Conservation (phyloP, 164 flowering plant species). For the Taxillus chinensis region DNA sequence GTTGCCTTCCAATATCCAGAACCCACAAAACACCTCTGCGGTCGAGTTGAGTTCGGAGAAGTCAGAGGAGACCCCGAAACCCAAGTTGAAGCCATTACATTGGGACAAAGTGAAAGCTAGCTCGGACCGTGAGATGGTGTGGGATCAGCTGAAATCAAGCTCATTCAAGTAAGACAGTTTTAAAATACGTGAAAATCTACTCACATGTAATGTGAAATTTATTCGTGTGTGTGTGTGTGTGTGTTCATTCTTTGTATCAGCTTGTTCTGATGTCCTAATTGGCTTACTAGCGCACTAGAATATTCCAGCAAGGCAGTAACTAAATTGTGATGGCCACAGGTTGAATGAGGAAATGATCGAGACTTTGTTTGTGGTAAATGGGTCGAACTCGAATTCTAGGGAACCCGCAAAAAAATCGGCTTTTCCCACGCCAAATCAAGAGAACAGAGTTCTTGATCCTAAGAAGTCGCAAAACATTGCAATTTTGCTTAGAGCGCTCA, state of each 20-base stretch:
- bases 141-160: constrained; percentile 11
- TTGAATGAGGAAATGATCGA: constrained; percentile 16
- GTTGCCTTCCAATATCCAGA: neutral
- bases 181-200: too few relatives aligned
- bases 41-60: neutral
- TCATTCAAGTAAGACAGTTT: constrained; percentile 11
- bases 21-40: neutral
- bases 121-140: constrained; percentile 11
- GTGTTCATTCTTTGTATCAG: neutral
- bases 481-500: constrained; percentile 1
- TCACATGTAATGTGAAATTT: too few relatives aligned
- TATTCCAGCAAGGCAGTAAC: neutral
- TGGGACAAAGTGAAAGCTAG: constrained; percentile 17
- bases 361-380: constrained; percentile 4
- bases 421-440: neutral
- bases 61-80: neutral
- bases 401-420: neutral
- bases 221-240: too few relatives aligned
- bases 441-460: constrained; percentile 7
- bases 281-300: too few relatives aligned
- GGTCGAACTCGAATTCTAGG: neutral
- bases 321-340: constrained; percentile 5
- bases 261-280: neutral
- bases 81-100: constrained; percentile 12
- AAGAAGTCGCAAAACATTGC: constrained; percentile 8